These are phyloP conservation scores for Eucalyptus urophylla DNA, from an alignment of 345 rosid genomes.

Conservation along the genomic window DNA sequence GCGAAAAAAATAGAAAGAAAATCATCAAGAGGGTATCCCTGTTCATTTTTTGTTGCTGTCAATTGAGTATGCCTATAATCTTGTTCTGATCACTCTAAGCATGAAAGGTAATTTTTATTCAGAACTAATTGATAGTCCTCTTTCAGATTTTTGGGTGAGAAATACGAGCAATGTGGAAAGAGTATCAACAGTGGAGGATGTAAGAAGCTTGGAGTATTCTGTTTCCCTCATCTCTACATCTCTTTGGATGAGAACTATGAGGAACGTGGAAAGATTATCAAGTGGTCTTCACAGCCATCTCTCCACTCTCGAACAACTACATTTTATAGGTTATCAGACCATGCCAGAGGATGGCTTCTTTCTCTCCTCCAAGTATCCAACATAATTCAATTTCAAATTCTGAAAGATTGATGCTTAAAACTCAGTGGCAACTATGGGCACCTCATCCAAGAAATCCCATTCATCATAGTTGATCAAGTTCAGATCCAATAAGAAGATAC, in stretches of 20 bases:
- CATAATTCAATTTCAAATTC: not conserved
- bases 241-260: too few relatives aligned
- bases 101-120: not conserved
- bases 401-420: not conserved
- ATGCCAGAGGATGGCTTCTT: not conserved
- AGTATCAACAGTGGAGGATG: not conserved
- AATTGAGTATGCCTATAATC: not conserved
- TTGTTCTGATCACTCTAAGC: not conserved
- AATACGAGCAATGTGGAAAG: not conserved
- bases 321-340: too few relatives aligned
- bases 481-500: not conserved
- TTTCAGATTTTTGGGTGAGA: not conserved
- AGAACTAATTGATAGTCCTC: not conserved
- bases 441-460: not conserved
- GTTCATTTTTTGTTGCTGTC: not conserved
- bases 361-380: fast-evolving
- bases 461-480: not conserved
- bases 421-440: not conserved
- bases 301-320: not conserved
- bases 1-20: too few relatives aligned
- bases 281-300: not conserved
- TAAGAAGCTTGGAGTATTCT: not conserved
- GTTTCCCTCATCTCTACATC: not conserved
- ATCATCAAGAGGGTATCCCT: too few relatives aligned
- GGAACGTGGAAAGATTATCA: not conserved